These are phyloP conservation scores for Thecaphora frezii DNA, from an alignment of 1,284 basidiomycete species.

Conservation along the genomic window DNA sequence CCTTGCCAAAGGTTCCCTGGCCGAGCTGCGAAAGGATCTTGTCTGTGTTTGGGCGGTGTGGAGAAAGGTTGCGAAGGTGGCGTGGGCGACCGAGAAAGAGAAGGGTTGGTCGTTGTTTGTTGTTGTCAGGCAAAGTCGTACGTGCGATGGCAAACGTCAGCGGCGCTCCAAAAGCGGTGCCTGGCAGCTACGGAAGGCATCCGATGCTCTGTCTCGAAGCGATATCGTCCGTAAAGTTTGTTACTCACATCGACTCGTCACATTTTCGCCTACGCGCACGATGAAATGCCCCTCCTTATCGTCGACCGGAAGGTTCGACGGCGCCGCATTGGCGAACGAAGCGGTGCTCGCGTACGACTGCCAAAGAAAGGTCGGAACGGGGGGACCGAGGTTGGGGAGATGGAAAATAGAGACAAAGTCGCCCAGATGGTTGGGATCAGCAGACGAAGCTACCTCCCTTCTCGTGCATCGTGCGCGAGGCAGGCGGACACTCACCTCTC, in stretches of 20 bases:
- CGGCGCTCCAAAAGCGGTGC: too few species aligned
- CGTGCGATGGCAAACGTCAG: too few species aligned
- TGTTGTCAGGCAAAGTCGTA: too few species aligned
- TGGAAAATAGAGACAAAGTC: neutral
- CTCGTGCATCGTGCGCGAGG: too few species aligned
- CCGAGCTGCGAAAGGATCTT: constrained; percentile 84
- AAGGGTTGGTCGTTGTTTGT: too few species aligned
- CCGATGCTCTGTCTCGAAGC: neutral
- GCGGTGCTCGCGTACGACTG: constrained; percentile 31
- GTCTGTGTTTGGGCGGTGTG: constrained; percentile 6
- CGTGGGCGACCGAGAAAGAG: too few species aligned
- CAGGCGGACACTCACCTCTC: constrained; percentile 8
- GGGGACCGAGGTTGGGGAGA: too few species aligned
- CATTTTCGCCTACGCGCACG: constrained; percentile 54
- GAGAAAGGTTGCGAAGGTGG: too few species aligned
- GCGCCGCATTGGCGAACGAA: constrained; percentile 28
- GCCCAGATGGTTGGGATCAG: too few species aligned
- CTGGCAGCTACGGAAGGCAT: too few species aligned
- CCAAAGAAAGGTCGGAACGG: neutral
- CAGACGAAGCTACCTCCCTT: too few species aligned
- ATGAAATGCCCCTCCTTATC: constrained; percentile 62
- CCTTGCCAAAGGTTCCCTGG: constrained; percentile 98
- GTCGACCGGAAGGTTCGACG: constrained; percentile 42
- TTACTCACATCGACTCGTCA: constrained; percentile 46
- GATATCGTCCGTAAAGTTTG: neutral